A percentile compares a stretch with the other conserved stretches of the same genome.
Conservation (phyloP, 495 filamentous ascomycete species). For the Lindgomyces ingoldianus region DNA sequence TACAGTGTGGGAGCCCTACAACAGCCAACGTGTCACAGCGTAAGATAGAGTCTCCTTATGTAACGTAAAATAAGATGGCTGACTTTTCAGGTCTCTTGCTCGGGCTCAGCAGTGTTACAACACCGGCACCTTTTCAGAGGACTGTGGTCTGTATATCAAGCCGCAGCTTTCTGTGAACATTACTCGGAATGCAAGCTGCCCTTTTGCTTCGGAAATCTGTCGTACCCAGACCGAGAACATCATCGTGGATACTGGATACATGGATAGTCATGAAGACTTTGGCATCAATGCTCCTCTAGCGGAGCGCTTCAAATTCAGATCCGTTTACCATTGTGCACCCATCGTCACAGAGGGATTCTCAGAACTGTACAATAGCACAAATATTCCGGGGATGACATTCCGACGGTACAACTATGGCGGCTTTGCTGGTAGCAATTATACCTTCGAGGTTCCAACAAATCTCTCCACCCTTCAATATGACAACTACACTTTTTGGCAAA, state of each 20-base stretch:
- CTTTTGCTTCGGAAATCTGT: constrained; percentile 13
- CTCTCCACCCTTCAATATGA: background rate
- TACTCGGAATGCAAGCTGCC: constrained; percentile 9
- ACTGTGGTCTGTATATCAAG: constrained; percentile 15
- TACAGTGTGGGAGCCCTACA: background rate
- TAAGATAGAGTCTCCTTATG: too few relatives aligned
- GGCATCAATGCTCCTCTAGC: constrained; percentile 17
- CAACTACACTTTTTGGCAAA: background rate
- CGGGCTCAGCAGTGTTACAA: constrained; percentile 21
- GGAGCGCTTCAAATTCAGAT: constrained; percentile 14
- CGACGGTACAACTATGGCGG: background rate
- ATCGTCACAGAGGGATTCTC: constrained; percentile 9
- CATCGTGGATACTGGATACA: constrained; percentile 9
- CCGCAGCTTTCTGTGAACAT: background rate
- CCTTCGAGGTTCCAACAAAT: constrained; percentile 7
- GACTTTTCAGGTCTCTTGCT: background rate
- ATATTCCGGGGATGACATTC: background rate
- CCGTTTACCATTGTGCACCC: constrained; percentile 7
- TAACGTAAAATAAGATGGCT: too few relatives aligned
- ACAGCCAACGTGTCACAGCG: constrained; percentile 1
- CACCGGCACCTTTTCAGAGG: constrained; percentile 3
- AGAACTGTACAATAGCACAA: background rate
- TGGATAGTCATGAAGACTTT: constrained; percentile 6
- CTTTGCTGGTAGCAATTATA: background rate
- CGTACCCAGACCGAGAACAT: background rate